These are phyloP conservation scores for Pythium myriotylum DNA, from an alignment of 352 stramenopile species.

Conservation along the genomic window DNA sequence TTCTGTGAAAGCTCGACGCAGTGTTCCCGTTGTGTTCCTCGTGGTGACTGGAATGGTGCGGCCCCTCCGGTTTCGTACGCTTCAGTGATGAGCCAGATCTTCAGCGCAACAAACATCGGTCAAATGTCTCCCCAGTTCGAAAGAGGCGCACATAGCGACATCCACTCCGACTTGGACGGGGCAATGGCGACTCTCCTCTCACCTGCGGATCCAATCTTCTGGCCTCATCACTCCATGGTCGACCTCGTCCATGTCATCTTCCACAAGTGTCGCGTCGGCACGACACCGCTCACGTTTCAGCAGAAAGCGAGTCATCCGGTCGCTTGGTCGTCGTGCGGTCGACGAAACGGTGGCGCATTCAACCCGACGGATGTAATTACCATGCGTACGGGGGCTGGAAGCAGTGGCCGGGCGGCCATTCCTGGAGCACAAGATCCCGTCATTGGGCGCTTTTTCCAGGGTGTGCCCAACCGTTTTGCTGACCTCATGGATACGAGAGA, in stretches of 20 bases:
- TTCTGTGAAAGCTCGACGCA: conserved; percentile 50
- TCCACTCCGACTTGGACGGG: conserved; percentile 52
- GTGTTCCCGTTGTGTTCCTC: conserved; percentile 54
- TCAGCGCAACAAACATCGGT: conserved; percentile 51
- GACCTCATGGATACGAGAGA: conserved; percentile 27
- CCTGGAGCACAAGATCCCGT: conserved; percentile 17
- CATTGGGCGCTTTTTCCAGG: conserved; percentile 27
- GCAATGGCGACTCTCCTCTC: conserved; percentile 55
- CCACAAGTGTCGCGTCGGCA: conserved; percentile 66
- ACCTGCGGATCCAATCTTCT: conserved; percentile 66
- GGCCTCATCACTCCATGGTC: conserved; percentile 64
- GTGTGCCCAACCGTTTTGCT: conserved; percentile 18
- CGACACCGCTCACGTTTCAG: conserved; percentile 38
- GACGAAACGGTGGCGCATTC: conserved; percentile 40
- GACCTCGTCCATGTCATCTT: conserved; percentile 70
- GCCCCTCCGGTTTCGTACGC: conserved; percentile 35
- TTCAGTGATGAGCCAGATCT: conserved; percentile 54
- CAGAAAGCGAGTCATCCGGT: conserved; percentile 48
- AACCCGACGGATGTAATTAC: conserved; percentile 43
- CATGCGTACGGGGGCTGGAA: conserved; percentile 41
- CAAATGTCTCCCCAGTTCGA: conserved; percentile 56
- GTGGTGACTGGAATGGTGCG: conserved; percentile 41
- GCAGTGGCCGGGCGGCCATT: conserved; percentile 14
- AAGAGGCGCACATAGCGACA: conserved; percentile 51
- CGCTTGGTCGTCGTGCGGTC: conserved; percentile 47